Evolutionary conservation across 2,329 filamentous ascomycete species (phyloP), one percentile per base, ranked within the genome.

Genomic region (Pseudogymnoascus sp.): DNA sequence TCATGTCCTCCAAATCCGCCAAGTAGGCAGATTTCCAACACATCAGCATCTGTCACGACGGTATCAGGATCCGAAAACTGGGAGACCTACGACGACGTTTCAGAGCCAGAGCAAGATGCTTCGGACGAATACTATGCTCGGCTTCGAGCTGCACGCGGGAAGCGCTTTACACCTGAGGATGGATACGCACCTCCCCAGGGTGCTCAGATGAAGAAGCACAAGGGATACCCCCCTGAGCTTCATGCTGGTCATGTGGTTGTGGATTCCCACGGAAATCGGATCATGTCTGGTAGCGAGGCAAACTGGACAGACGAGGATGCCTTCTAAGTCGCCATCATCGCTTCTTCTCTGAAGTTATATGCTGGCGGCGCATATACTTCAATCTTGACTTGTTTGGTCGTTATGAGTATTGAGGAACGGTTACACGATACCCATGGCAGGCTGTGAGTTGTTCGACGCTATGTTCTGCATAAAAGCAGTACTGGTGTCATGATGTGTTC

Each of bases 71-170:
- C 91, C 3, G 93, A 97, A 76, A 97, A 97, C 74, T 97, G 93
- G 93, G 93, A 97, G 76, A 96, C 93, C 8, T 97, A 95, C 70
- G 93, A 95, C 69, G 91, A 96, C 73, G 86, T 83, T 67, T 91
- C 88, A 65, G 88, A 91, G 70, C 85, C 88, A 0, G 89, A 91
- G 69, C 81, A 82, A 23, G 92, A 96, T 72, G 84, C 83, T 0
- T 87, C 87, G 3, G 90, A 95, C 65, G 93, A 95, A 73, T 96
- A 96, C 75, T 96, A 96, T 75, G 88, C 90, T 67, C 91, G 90
- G 75, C 78, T 93, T 61, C 83, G 88, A 63, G 86, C 87, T 33
- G 81, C 87, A 5, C 83, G 85, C 37, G 81, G 81, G 68, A 93
- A 91, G 77, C 82, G 88, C 52, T 80, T 83, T 64, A 79, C 78